A percentile compares a stretch with the other conserved stretches of the same genome.
Evolutionary conservation across 495 filamentous ascomycete species (phyloP).

Genomic region (Daldinia vernicosa): DNA sequence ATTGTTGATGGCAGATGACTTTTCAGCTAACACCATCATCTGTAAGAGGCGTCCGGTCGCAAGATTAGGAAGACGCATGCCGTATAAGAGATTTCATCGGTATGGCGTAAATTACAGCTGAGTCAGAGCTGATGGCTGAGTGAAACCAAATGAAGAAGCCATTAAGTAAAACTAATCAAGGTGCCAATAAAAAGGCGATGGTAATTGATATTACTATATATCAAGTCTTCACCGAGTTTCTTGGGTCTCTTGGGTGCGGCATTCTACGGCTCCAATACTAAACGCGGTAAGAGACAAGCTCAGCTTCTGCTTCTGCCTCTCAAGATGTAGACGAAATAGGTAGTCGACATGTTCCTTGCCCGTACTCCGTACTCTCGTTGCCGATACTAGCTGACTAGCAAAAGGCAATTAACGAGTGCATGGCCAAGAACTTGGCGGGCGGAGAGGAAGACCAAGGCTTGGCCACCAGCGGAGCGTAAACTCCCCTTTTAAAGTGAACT

Average conservation of each 20-base stretch:
- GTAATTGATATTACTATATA: background rate
- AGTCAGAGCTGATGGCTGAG: constrained; percentile 17
- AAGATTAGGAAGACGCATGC: constrained; percentile 16
- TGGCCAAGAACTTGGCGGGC: constrained; percentile 50
- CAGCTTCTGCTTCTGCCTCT: constrained; percentile 16
- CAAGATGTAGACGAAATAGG: constrained; percentile 9
- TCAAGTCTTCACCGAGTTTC: constrained; percentile 29
- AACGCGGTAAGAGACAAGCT: constrained; percentile 18
- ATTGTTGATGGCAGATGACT: background rate
- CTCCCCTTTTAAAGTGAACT: constrained; percentile 14
- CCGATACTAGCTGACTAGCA: constrained; percentile 21
- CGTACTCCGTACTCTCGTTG: constrained; percentile 27
- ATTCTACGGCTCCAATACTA: constrained; percentile 13
- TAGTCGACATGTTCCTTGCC: constrained; percentile 16
- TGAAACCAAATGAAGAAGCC: background rate
- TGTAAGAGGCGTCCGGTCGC: constrained; percentile 6
- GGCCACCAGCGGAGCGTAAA: constrained; percentile 42
- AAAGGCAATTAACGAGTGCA: constrained; percentile 24
- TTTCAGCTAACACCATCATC: background rate
- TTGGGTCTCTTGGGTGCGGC: constrained; percentile 2
- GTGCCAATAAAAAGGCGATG: background rate
- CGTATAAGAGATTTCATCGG: background rate
- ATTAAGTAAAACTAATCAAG: background rate
- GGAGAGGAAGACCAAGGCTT: constrained; percentile 51
- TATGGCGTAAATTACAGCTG: constrained; percentile 14